A percentile compares a stretch with the other conserved stretches of the same genome.
These are phyloP conservation scores for Eucalyptus cloeziana DNA, from an alignment of 345 rosid species.

Conservation along the genomic window DNA sequence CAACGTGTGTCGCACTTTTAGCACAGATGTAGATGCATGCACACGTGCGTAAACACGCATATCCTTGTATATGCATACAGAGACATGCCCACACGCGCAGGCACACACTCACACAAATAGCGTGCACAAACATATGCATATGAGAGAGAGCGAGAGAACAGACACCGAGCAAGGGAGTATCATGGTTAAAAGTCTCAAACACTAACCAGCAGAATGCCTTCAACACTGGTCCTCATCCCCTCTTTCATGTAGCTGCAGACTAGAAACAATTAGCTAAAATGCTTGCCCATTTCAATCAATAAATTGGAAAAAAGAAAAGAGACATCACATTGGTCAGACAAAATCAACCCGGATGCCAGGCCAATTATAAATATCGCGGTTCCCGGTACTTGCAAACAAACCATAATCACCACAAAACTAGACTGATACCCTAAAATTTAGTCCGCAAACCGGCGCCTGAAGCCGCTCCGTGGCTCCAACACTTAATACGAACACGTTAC, in stretches of 20 bases:
- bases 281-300: not conserved
- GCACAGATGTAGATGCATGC: not conserved
- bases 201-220: constrained; percentile 87
- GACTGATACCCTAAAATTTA: not conserved
- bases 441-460: not conserved
- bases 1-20: not conserved
- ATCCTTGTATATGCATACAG: not conserved
- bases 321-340: not conserved
- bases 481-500: not conserved
- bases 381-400: not conserved
- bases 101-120: not conserved
- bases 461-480: not conserved
- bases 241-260: constrained; percentile 84
- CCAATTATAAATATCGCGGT: not conserved
- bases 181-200: not conserved
- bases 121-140: not conserved
- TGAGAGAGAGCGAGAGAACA: not conserved
- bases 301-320: not conserved
- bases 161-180: not conserved
- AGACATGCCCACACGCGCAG: not conserved
- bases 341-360: not conserved
- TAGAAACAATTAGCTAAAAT: not conserved
- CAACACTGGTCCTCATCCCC: constrained; percentile 97
- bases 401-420: not conserved
- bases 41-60: not conserved